These are phyloP conservation scores for Naegleria fowleri DNA, from an alignment of 208 protist species.

Conservation along the genomic window DNA sequence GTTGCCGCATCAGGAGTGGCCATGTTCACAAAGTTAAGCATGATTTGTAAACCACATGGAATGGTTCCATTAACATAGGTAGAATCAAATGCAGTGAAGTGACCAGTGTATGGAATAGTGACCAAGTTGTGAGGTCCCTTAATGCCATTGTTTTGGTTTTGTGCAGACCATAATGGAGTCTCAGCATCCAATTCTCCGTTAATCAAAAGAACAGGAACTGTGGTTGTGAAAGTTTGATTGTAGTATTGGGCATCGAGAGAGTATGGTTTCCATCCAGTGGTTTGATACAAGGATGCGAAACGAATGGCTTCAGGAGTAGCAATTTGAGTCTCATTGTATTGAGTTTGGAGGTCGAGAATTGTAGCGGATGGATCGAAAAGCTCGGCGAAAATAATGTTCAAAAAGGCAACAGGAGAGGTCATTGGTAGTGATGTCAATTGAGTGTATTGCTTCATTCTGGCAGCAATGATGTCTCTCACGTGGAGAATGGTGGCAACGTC, in stretches of 20 bases:
- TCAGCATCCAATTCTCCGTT: not conserved
- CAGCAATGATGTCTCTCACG: not conserved
- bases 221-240: not conserved
- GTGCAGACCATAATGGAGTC: not conserved
- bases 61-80: not conserved
- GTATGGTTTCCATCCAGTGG: not conserved
- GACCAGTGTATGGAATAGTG: not conserved
- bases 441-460: not conserved
- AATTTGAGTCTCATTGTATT: not conserved
- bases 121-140: too few relatives aligned
- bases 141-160: not conserved
- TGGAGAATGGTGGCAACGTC: not conserved
- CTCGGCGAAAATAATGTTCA: not conserved
- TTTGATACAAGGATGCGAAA: not conserved
- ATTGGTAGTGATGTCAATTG: not conserved
- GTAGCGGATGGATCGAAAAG: not conserved
- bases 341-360: not conserved
- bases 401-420: not conserved
- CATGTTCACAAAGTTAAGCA: not conserved
- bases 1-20: not conserved
- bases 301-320: not conserved
- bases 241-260: not conserved
- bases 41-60: conserved; percentile 10
- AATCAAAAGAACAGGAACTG: not conserved
- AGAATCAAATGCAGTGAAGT: not conserved